Conservation (phyloP, 805 yeast species). For the Maudiozyma turicensis region DNA sequence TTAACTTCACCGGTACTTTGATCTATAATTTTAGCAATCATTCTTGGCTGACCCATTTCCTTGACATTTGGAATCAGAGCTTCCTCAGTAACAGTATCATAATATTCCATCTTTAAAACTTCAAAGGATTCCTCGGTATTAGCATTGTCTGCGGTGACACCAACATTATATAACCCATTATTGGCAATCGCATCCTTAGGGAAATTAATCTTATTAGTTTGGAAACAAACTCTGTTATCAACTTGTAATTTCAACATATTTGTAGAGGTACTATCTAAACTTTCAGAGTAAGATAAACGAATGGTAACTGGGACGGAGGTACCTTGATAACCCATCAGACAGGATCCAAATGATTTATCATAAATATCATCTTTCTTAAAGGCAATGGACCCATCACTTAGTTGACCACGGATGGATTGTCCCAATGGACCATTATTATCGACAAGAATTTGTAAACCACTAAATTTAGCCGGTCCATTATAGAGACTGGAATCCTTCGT, state of each 20-base stretch:
- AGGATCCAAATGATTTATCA: constrained; percentile 40
- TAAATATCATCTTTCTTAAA: constrained; percentile 22
- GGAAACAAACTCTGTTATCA: constrained; percentile 64
- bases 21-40: constrained; percentile 35
- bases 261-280: constrained; percentile 17
- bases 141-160: constrained; percentile 43
- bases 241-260: constrained; percentile 49
- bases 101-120: constrained; percentile 48
- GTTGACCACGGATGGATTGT: constrained; percentile 46
- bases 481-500: constrained; percentile 30
- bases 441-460: constrained; percentile 55
- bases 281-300: constrained; percentile 47
- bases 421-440: constrained; percentile 42
- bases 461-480: constrained; percentile 49
- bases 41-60: constrained; percentile 36
- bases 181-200: constrained; percentile 19
- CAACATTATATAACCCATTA: constrained; percentile 33
- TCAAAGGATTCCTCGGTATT: constrained; percentile 54
- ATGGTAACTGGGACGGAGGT: constrained; percentile 62
- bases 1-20: constrained; percentile 29
- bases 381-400: constrained; percentile 47
- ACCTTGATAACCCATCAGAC: constrained; percentile 50
- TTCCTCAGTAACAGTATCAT: constrained; percentile 43
- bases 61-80: constrained; percentile 49
- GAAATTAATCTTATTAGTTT: constrained; percentile 46